Evolutionary conservation across 306 rosid species (phyloP), one percentile per base, ranked within the genome.

Genomic region (Citrullus colocynthis): DNA sequence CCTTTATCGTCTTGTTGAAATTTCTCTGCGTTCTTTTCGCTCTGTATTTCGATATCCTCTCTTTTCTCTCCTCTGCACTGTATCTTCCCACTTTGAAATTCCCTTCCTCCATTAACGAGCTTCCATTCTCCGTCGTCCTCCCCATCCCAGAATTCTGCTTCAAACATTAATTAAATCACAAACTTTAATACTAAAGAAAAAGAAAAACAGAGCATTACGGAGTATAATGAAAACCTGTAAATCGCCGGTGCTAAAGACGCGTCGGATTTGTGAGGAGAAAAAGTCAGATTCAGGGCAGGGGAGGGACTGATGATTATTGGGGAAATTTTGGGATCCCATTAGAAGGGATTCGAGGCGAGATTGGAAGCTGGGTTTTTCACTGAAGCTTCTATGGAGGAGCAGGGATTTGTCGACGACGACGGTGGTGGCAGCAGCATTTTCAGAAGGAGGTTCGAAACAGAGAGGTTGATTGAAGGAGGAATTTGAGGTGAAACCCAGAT

Each of bases 1-100:
- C 98, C 97, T 95, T 95, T 45, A 95, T 95, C 36, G 98, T 95
- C 83, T 90, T 95, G 88, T 89, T 92, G 86, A 90, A 95, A 89
- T 95, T 95, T 78, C 98, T 95, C 84, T 87, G 97, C 36, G 84
- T 84, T 87, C 96, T 85, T 79, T 92, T 95, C 14, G 97, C 97
- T 90, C 89, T 92, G 89, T 95, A 95, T 82, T 89, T 95, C 0
- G 96, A 95, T 76, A 95, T 95, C 82, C 71, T 92, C 56, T 90
- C 97, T 76, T 87, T 90, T 79, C 97, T 90, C 78, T 95, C 97
- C 78, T 95, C 97, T 0, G 93, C 91, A 79, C 88, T 88, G 84
- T 92, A 95, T 39, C 87, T 89, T 16, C 93, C 93, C 32, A 88
- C 93, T 87, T 95, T 92, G 82, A 85, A 79, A 73, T 86, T 89